A percentile compares a stretch with the other conserved stretches of the same genome.
Evolutionary conservation across 2,329 filamentous ascomycete species (phyloP).

Genomic region (Sordariomycetes sp.): DNA sequence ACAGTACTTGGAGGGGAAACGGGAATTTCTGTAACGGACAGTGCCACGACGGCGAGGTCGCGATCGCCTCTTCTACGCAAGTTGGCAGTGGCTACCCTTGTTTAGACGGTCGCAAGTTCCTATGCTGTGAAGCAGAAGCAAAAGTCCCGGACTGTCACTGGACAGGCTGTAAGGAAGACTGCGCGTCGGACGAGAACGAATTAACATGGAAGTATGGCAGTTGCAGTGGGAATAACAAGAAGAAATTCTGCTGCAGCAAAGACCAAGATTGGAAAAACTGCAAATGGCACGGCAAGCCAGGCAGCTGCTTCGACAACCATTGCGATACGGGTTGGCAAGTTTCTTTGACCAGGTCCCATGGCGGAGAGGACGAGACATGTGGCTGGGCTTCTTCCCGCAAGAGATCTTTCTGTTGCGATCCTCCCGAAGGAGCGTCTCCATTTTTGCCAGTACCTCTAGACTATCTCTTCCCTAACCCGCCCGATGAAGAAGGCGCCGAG

Average conservation of each 20-base stretch:
- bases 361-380: conserved; percentile 10
- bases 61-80: conserved; percentile 14
- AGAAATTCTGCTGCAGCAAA: conserved; percentile 17
- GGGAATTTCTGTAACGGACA: conserved; percentile 18
- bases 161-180: conserved; percentile 9
- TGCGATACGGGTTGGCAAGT: conserved; percentile 15
- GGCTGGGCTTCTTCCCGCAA: conserved; percentile 11
- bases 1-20: conserved; percentile 21
- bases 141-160: conserved; percentile 14
- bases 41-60: conserved; percentile 22
- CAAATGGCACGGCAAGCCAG: conserved; percentile 23
- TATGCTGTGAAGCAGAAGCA: conserved; percentile 17
- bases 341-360: conserved; percentile 11
- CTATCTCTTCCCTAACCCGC: conserved; percentile 23
- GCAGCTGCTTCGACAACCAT: conserved; percentile 21
- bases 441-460: conserved; percentile 26
- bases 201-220: conserved; percentile 8
- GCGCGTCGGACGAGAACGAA: conserved; percentile 10
- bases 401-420: conserved; percentile 21
- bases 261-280: conserved; percentile 21
- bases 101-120: conserved; percentile 16
- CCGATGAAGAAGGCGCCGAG: conserved; percentile 16
- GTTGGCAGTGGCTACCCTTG: conserved; percentile 17
- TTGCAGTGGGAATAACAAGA: conserved; percentile 6
- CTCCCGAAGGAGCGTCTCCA: conserved; percentile 13